Conservation (phyloP, 768 basidiomycete species). For the Strobilomyces dryophilus region DNA sequence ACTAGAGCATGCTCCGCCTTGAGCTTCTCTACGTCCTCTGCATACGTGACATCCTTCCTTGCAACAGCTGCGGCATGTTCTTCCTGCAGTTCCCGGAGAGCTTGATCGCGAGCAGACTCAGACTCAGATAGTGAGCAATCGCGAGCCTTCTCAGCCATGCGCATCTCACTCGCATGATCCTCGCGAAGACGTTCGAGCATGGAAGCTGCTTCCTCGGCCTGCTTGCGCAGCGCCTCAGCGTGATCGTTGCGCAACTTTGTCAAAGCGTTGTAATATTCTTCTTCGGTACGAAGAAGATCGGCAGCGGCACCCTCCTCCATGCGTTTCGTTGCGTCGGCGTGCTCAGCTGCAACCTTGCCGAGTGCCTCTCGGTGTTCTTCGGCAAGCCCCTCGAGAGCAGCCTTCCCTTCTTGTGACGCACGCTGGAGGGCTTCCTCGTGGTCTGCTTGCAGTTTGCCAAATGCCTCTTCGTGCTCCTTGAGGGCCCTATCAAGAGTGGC, state of each 20-base stretch:
- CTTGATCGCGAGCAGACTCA: conserved; percentile 57
- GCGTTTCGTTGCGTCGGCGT: conserved; percentile 52
- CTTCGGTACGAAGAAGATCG: conserved; percentile 64
- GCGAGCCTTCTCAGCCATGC: conserved; percentile 69
- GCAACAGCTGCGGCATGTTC: conserved; percentile 65
- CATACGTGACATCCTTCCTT: conserved; percentile 61
- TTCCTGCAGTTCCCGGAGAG: conserved; percentile 64
- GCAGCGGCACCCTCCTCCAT: conserved; percentile 57
- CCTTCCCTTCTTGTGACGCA: conserved; percentile 52
- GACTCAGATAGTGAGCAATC: conserved; percentile 75
- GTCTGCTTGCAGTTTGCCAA: conserved; percentile 52
- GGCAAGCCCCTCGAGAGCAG: conserved; percentile 42
- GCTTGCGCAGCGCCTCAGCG: conserved; percentile 56
- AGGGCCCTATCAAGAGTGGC: conserved; percentile 43
- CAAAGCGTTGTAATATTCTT: conserved; percentile 77
- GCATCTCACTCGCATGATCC: conserved; percentile 71
- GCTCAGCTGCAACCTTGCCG: conserved; percentile 46
- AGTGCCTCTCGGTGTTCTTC: conserved; percentile 54
- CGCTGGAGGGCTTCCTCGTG: conserved; percentile 52
- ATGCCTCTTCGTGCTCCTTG: conserved; percentile 55
- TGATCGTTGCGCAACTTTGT: conserved; percentile 76
- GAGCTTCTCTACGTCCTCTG: conserved; percentile 61
- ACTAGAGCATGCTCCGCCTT: conserved; percentile 58
- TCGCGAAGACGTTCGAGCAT: conserved; percentile 67
- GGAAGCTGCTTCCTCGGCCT: conserved; percentile 55